Evolutionary conservation across 768 basidiomycete species (phyloP).

Genomic region (Paxillus involutus): DNA sequence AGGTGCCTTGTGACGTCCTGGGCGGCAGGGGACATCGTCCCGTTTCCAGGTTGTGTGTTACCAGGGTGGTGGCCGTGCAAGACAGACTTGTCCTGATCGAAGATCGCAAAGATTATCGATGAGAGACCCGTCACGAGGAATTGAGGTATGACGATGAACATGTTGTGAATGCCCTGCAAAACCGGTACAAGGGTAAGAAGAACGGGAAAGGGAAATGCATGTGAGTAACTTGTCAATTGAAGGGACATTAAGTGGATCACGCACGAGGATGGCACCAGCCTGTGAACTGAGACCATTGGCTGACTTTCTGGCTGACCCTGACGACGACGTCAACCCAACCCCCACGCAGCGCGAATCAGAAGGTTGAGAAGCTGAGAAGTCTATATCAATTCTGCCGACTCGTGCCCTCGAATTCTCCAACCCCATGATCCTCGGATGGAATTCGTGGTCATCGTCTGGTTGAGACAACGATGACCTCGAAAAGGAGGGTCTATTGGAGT

Average conservation of each 20-base stretch:
- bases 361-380: slow-evolving; percentile 11
- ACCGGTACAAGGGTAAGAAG: slow-evolving; percentile 1
- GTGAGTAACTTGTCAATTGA: not conserved
- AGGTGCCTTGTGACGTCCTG: slow-evolving; percentile 7
- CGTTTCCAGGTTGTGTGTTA: slow-evolving; percentile 8
- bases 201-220: not conserved
- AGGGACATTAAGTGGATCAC: slow-evolving; percentile 26
- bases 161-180: slow-evolving; percentile 87
- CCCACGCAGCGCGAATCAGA: slow-evolving; percentile 14
- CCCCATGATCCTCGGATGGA: slow-evolving; percentile 30
- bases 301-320: slow-evolving; percentile 10
- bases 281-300: slow-evolving; percentile 62
- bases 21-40: not conserved
- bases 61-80: slow-evolving; percentile 34
- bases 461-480: slow-evolving; percentile 7
- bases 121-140: slow-evolving; percentile 89
- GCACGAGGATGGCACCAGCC: slow-evolving; percentile 83
- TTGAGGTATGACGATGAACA: slow-evolving; percentile 92
- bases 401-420: slow-evolving; percentile 45
- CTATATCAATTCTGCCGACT: slow-evolving; percentile 46
- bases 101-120: slow-evolving; percentile 81
- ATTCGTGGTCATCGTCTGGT: slow-evolving; percentile 10
- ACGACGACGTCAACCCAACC: slow-evolving; percentile 17
- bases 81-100: slow-evolving; percentile 62
- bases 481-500: not conserved